Evolutionary conservation across 2,329 filamentous ascomycete species (phyloP), one percentile per base, ranked within the genome.

Genomic region (Chrysoporthe austroafricana): DNA sequence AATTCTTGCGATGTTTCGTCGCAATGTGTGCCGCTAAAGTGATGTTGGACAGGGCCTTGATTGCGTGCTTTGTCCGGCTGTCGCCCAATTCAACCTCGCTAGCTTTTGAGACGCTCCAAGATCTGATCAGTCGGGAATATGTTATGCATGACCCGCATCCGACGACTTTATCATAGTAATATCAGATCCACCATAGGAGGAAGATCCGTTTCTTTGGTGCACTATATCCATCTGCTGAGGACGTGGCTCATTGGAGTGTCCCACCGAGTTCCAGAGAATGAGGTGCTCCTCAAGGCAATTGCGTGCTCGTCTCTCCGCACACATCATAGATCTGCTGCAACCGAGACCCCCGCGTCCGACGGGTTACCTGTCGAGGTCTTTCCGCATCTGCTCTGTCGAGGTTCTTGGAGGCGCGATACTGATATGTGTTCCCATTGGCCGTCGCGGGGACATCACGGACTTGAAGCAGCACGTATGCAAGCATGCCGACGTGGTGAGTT

Each of bases 61-160:
- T 69, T 66, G 62, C 67, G 67, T 69, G 64, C 64, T 69, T 11
- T 56, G 26, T 46, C n/a, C 50, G 54, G 54, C 32, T 39, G 54
- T 57, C 54, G 32, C 54, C 6, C 34, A n/a, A 5, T 57, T 16
- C 16, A n/a, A n/a, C 43, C 58, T 61, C 42, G 42, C 58, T 46
- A 44, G 13, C 42, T 18, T 14, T n/a, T 42, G 58, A 48, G 11
- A 16, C 8, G 43, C n/a, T 13, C 26, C 43, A 61, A 43, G 26
- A 34, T 36, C 43, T 21, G 59, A 61, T 48, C 6, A 61, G 57
- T 44, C 39, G 14, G 32, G 39, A 34, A 34, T 39, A 18, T n/a
- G 16, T n/a, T 36, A 34, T 36, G 21, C 39, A 60, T 44, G 18
- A 3, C 58, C 58, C 59, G 44, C 43, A 62, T 34, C 43, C 59